A percentile compares a stretch with the other conserved stretches of the same genome.
Conservation (phyloP, 352 stramenopile species). For the Globisporangium heterothallicum region DNA sequence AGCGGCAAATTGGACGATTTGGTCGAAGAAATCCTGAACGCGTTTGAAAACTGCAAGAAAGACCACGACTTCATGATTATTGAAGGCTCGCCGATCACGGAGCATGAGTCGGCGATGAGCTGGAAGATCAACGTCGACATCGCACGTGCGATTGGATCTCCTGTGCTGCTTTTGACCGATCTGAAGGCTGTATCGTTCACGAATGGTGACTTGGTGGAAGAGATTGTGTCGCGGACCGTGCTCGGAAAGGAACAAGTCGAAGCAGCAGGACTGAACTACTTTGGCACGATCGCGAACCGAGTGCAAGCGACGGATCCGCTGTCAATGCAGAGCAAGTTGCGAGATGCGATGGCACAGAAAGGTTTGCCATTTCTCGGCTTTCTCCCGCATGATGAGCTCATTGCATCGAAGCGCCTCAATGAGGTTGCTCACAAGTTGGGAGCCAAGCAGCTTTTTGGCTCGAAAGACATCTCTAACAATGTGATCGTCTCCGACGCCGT, state of each 20-base stretch:
- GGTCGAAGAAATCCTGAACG: conserved; percentile 59
- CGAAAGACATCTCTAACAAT: conserved; percentile 57
- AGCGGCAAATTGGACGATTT: conserved; percentile 59
- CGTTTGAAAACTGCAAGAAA: conserved; percentile 44
- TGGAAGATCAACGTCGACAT: conserved; percentile 82
- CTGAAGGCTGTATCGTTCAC: conserved; percentile 22
- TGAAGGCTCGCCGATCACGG: conserved; percentile 59
- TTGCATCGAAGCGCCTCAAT: conserved; percentile 74
- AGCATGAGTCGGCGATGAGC: conserved; percentile 65
- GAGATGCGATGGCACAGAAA: conserved; percentile 26
- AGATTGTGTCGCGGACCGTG: conserved; percentile 53
- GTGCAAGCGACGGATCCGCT: conserved; percentile 34
- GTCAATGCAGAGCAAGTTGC: conserved; percentile 30
- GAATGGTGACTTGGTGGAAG: conserved; percentile 30
- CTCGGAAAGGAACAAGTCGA: conserved; percentile 61
- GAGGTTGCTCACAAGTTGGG: conserved; percentile 64
- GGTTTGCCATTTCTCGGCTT: conserved; percentile 61
- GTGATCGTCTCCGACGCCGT: conserved; percentile 62
- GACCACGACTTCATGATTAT: conserved; percentile 84
- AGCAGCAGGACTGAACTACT: conserved; percentile 49
- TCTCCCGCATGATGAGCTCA: conserved; percentile 54
- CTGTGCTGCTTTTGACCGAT: conserved; percentile 62
- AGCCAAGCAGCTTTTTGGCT: conserved; percentile 60
- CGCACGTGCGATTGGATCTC: conserved; percentile 58
- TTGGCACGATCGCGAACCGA: conserved; percentile 74